phyloP scores from a whole-genome alignment of 306 rosid genomes.

The Cucurbita ficifolia region DNA sequence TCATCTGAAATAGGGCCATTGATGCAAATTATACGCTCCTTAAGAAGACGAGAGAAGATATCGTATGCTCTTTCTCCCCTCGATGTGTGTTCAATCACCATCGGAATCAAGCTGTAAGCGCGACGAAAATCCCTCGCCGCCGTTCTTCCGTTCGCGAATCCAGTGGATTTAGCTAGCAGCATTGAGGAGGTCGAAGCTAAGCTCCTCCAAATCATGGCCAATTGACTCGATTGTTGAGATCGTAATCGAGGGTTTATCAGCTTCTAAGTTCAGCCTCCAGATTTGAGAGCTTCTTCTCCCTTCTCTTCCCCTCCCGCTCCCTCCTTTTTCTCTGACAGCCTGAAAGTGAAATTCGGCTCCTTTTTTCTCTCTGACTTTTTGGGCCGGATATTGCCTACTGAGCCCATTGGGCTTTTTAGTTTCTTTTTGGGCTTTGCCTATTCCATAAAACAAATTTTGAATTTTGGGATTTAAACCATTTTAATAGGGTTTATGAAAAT shows the following conservation, averaged over 20 bases:
- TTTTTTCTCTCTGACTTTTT: background rate
- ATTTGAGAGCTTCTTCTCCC: background rate
- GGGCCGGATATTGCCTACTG: background rate
- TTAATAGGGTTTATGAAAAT: no score
- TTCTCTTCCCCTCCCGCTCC: background rate
- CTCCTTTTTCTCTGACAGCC: background rate
- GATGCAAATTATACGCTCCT: conserved; percentile 92
- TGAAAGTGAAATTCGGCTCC: background rate
- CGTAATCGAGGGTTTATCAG: conserved; percentile 3
- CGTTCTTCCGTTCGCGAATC: conserved; percentile 1
- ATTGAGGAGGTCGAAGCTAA: conserved; percentile 22
- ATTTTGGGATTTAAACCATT: no score
- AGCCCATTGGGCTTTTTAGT: background rate
- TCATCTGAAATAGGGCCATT: conserved; percentile 86
- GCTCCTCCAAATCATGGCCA: conserved; percentile 24
- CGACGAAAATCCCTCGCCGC: conserved; percentile 21
- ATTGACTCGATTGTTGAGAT: background rate
- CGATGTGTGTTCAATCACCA: conserved; percentile 94
- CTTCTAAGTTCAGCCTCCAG: background rate
- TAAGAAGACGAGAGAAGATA: conserved; percentile 92
- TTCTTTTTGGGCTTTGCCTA: background rate
- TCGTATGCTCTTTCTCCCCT: conserved; percentile 95
- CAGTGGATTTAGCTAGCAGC: background rate
- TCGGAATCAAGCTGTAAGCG: conserved; percentile 51
- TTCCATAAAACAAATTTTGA: background rate